Conservation (phyloP, 2,329 filamentous ascomycete species). For the Phaeomoniella chlamydospora region DNA sequence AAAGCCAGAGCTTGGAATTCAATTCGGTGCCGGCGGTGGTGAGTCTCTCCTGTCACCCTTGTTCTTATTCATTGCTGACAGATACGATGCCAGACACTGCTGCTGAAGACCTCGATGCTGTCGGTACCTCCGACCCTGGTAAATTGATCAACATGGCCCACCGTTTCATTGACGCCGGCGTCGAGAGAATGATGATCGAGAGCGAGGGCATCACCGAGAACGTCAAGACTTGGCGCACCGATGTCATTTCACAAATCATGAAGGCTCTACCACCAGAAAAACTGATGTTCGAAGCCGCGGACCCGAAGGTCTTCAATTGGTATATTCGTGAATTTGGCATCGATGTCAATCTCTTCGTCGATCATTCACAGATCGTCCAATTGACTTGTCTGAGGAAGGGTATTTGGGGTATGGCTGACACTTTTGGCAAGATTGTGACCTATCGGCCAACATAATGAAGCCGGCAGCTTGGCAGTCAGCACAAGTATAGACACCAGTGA, state of each 20-base stretch:
- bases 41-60: conserved; percentile 3
- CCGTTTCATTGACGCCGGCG: conserved; percentile 35
- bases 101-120: conserved; percentile 28
- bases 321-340: conserved; percentile 42
- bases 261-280: conserved; percentile 35
- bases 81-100: conserved; percentile 33
- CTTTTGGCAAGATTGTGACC: conserved; percentile 37
- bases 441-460: conserved; percentile 6
- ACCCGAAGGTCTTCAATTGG: conserved; percentile 42
- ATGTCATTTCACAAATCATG: conserved; percentile 38
- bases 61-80: too few relatives aligned
- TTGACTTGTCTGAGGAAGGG: conserved; percentile 34
- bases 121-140: conserved; percentile 34
- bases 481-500: not conserved
- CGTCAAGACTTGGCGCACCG: conserved; percentile 37
- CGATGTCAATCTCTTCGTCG: conserved; percentile 43
- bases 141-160: conserved; percentile 35
- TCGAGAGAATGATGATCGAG: conserved; percentile 44
- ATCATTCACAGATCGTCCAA: conserved; percentile 44
- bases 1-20: conserved; percentile 42
- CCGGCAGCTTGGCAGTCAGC: not conserved
- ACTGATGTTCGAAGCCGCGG: conserved; percentile 45
- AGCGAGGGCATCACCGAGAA: conserved; percentile 47
- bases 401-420: conserved; percentile 42
- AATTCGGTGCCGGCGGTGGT: conserved; percentile 39